These are phyloP conservation scores for Schizochytrium sp. DNA, from an alignment of 108 stramenopile species.

Conservation along the genomic window DNA sequence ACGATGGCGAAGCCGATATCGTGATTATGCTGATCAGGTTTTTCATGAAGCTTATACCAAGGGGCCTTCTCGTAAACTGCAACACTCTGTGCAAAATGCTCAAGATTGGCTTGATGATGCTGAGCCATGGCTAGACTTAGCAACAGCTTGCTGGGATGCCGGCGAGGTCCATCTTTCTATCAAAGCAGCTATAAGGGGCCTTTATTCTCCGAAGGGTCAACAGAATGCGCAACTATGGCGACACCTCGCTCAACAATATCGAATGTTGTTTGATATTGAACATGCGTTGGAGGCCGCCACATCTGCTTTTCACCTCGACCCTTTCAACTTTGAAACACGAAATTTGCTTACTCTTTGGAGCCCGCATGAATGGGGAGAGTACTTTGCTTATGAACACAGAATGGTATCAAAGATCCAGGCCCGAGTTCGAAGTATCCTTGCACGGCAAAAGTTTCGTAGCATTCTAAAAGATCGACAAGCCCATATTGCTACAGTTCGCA, in stretches of 20 bases:
- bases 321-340: background rate
- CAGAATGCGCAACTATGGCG: background rate
- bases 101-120: background rate
- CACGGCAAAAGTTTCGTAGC: background rate
- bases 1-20: background rate
- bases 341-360: background rate
- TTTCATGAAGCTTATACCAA: background rate
- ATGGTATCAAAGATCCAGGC: constrained; percentile 16
- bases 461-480: background rate
- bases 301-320: background rate
- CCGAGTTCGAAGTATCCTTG: background rate
- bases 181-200: background rate
- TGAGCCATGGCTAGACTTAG: background rate
- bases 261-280: background rate
- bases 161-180: background rate
- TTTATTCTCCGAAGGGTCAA: background rate
- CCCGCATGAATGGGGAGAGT: background rate
- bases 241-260: background rate
- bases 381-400: background rate
- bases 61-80: background rate
- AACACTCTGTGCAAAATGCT: background rate
- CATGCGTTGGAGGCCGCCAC: background rate
- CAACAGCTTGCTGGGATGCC: background rate
- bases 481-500: background rate
- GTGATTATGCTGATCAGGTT: background rate